A percentile compares a stretch with the other conserved stretches of the same genome.
Evolutionary conservation across 2,329 filamentous ascomycete species (phyloP).

Genomic region (Sarocladiaceae sp.): DNA sequence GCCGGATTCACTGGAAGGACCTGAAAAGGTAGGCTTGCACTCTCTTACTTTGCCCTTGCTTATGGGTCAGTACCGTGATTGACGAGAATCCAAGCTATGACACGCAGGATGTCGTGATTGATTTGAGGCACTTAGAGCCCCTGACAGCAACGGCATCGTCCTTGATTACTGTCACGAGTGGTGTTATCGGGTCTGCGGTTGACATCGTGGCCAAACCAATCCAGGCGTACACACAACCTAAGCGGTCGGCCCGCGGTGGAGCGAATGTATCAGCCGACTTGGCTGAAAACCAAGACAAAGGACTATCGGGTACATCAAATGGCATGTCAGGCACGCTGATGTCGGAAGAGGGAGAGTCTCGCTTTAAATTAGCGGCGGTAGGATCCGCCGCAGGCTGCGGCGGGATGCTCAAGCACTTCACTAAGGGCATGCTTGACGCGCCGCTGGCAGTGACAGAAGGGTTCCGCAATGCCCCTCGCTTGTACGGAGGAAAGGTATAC

Average conservation of each 20-base stretch:
- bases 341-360: no score
- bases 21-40: no score
- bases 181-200: not conserved
- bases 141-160: not conserved
- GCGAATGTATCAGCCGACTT: no score
- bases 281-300: no score
- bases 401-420: not conserved
- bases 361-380: not conserved
- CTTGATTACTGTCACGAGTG: not conserved
- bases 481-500: not conserved
- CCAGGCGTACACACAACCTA: not conserved
- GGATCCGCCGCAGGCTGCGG: not conserved
- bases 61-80: no score
- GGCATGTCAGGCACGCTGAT: no score
- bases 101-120: not conserved
- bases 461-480: not conserved
- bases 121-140: not conserved
- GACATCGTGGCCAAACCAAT: slow-evolving; percentile 9
- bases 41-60: no score
- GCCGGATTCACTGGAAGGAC: not conserved
- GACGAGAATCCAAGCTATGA: no score
- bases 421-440: not conserved
- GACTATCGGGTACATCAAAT: no score
- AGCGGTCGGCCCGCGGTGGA: not conserved
- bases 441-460: not conserved